These are phyloP conservation scores for Pichia kudriavzevii DNA, from an alignment of 1,139 yeast genomes.

Conservation along the genomic window DNA sequence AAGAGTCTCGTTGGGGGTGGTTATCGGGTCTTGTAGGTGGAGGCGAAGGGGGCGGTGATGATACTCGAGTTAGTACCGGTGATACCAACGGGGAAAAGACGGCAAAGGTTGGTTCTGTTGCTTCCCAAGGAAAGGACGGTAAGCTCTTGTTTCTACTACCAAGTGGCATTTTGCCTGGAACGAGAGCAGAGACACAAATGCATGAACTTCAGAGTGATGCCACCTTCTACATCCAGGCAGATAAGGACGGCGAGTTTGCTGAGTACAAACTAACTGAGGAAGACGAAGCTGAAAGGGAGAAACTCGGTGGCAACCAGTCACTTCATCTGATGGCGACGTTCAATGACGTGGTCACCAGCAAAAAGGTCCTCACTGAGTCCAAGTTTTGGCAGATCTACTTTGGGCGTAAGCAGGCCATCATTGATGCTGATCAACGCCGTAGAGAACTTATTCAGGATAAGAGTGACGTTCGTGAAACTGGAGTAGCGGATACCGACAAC, in stretches of 20 bases:
- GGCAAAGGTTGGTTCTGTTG: no score
- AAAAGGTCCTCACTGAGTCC: conserved; percentile 42
- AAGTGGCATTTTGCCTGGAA: conserved; percentile 30
- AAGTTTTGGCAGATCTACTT: conserved; percentile 76
- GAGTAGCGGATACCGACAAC: no score
- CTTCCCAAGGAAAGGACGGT: conserved; percentile 25
- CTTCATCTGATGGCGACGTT: conserved; percentile 50
- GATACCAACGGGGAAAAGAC: no score
- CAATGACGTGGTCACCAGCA: conserved; percentile 58
- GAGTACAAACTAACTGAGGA: conserved; percentile 26
- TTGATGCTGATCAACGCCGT: conserved; percentile 59
- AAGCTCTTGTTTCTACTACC: conserved; percentile 39
- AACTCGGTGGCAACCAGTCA: conserved; percentile 37
- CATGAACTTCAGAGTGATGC: conserved; percentile 42
- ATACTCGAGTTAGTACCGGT: conserved; percentile 7
- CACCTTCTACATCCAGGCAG: conserved; percentile 34
- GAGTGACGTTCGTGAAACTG: no score
- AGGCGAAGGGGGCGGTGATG: conserved; percentile 12
- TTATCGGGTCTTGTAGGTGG: no score
- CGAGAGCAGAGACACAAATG: conserved; percentile 53
- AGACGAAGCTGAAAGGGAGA: conserved; percentile 33
- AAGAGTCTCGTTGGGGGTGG: conserved; percentile 14
- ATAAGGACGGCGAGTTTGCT: conserved; percentile 14
- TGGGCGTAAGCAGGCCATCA: conserved; percentile 45
- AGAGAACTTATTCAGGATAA: conserved; percentile 54